A percentile compares a stretch with the other conserved stretches of the same genome.
Conservation (phyloP, 208 protist species). For the Trypanosoma boissoni region DNA sequence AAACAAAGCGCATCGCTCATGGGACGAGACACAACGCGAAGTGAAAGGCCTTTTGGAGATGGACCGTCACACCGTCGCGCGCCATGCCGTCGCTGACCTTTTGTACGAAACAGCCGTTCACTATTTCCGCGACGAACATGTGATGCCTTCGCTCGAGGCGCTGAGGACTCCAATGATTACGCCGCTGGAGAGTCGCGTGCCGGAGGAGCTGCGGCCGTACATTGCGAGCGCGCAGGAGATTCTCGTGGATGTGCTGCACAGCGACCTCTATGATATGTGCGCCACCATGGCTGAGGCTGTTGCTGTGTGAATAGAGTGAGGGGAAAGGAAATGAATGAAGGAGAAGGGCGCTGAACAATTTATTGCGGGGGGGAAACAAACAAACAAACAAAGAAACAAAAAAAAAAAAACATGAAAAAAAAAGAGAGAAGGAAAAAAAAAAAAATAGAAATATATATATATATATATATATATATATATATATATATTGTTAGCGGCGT, state of each 20-base stretch:
- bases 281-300: neutral
- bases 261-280: conserved; percentile 5
- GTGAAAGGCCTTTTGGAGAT: conserved; percentile 7
- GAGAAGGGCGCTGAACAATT: neutral
- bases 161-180: conserved; percentile 11
- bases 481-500: neutral
- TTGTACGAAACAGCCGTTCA: conserved; percentile 7
- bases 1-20: conserved; percentile 17
- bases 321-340: too few relatives aligned
- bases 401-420: neutral
- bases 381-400: neutral
- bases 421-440: neutral
- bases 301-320: neutral
- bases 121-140: conserved; percentile 19
- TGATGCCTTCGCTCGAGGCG: neutral
- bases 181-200: conserved; percentile 8
- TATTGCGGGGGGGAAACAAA: neutral
- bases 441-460: conserved; percentile 3
- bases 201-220: conserved; percentile 9
- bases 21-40: conserved; percentile 19
- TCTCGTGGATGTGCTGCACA: conserved; percentile 7
- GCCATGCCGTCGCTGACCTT: neutral
- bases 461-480: conserved; percentile 10
- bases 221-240: conserved; percentile 13
- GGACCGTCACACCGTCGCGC: conserved; percentile 5